Percentiles rank a stretch among this genome's conserved stretches.
Evolutionary conservation across 768 basidiomycete species (phyloP).

Genomic region (Chiua virens): DNA sequence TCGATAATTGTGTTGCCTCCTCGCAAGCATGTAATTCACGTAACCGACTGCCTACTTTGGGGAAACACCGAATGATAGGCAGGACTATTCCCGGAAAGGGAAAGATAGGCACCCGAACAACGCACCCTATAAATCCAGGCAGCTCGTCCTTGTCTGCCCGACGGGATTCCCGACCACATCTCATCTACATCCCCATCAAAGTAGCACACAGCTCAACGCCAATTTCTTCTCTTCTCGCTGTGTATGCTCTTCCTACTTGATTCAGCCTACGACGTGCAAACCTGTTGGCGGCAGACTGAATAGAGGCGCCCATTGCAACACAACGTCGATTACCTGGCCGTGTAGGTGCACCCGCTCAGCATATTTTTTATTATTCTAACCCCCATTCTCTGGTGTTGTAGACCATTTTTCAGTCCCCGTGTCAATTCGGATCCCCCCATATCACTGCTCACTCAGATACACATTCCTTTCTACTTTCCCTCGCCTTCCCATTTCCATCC

Average conservation of each 20-base stretch:
- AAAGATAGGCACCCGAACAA: conserved; percentile 9
- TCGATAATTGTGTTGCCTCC: too few species aligned
- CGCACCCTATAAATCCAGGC: conserved; percentile 12
- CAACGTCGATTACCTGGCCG: not conserved
- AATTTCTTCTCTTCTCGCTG: too few species aligned
- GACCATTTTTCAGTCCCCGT: not conserved
- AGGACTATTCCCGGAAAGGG: conserved; percentile 1
- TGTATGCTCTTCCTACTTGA: conserved; percentile 1
- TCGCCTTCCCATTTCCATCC: not conserved
- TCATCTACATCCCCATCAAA: not conserved
- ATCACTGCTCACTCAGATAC: not conserved
- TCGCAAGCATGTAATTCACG: not conserved
- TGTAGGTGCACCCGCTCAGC: conserved; percentile 1
- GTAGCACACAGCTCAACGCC: not conserved
- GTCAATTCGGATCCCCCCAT: not conserved
- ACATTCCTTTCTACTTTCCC: conserved; percentile 1
- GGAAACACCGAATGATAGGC: not conserved
- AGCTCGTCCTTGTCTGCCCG: not conserved
- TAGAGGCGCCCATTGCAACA: conserved; percentile 13
- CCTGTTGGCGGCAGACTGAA: not conserved
- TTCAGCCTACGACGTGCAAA: not conserved
- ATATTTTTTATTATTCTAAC: not conserved
- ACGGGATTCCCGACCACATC: conserved; percentile 1
- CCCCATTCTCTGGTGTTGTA: not conserved
- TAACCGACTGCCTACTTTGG: conserved; percentile 7